Conservation (phyloP, 2,329 filamentous ascomycete species). For the Paraphoma chrysanthemicola region DNA sequence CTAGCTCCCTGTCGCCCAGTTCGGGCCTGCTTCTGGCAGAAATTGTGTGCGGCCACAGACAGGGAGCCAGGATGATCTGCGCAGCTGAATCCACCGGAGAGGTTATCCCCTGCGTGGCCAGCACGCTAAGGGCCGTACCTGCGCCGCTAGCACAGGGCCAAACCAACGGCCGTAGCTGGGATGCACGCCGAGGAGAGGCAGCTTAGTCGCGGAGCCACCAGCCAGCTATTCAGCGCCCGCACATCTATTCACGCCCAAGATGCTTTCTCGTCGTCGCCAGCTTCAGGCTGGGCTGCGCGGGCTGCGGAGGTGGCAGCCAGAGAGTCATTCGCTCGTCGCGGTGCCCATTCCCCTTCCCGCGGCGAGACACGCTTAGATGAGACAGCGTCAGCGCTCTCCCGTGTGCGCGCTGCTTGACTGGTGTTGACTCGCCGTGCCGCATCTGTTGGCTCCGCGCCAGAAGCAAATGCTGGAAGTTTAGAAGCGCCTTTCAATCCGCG, state of each 20-base stretch:
- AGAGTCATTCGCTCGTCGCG: not conserved
- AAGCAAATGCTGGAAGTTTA: constrained; percentile 33
- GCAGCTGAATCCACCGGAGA: constrained; percentile 24
- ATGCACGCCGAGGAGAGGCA: not conserved
- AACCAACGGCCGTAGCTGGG: constrained; percentile 28
- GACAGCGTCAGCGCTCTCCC: constrained; percentile 34
- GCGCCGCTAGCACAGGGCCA: constrained; percentile 23
- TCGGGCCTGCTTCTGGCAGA: constrained; percentile 31
- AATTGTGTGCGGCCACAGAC: constrained; percentile 26
- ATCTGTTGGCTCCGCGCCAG: constrained; percentile 33
- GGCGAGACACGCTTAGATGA: constrained; percentile 29
- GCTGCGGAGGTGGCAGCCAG: not conserved
- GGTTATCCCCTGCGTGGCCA: constrained; percentile 22
- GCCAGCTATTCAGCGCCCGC: too few species aligned
- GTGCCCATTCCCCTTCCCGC: not conserved
- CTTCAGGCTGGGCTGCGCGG: not conserved
- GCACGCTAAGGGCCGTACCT: constrained; percentile 27
- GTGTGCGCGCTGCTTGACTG: constrained; percentile 10
- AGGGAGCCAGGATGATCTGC: constrained; percentile 39
- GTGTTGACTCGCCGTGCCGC: constrained; percentile 30
- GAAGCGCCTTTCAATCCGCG: constrained; percentile 33
- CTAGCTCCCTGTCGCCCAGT: constrained; percentile 36
- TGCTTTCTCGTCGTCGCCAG: too few species aligned
- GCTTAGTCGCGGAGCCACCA: too few species aligned
- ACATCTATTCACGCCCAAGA: too few species aligned